These are phyloP conservation scores for Avena eriantha DNA, from an alignment of 176 grass and related monocot species.

Conservation along the genomic window DNA sequence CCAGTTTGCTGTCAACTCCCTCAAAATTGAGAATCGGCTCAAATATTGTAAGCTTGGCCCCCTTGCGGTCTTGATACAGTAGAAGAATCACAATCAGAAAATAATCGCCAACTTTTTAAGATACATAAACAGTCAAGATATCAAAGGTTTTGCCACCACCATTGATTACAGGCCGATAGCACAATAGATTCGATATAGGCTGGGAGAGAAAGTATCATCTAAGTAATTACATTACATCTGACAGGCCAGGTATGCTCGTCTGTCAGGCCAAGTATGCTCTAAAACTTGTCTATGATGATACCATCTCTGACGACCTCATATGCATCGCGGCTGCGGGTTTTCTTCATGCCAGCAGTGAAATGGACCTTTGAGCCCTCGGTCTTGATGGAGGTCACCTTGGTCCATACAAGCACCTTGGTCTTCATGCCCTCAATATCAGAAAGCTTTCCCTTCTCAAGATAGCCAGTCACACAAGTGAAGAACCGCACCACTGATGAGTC, in stretches of 20 bases:
- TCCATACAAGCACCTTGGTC: slow-evolving; percentile 88
- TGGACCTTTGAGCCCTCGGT: slow-evolving; percentile 82
- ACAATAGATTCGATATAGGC: neutral
- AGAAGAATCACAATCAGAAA: slow-evolving; percentile 14
- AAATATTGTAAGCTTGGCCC: neutral
- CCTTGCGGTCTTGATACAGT: neutral
- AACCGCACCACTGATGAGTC: slow-evolving; percentile 91
- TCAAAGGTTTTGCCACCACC: neutral
- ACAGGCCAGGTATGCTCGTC: slow-evolving; percentile 32
- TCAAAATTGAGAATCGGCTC: neutral
- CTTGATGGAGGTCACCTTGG: slow-evolving; percentile 73
- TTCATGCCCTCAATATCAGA: slow-evolving; percentile 87
- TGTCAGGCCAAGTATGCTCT: slow-evolving; percentile 41
- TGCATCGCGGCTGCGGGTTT: slow-evolving; percentile 69
- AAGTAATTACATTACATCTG: slow-evolving; percentile 42
- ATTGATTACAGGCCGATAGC: neutral
- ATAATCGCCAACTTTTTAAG: slow-evolving; percentile 4
- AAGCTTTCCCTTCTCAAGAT: slow-evolving; percentile 89
- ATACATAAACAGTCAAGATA: neutral
- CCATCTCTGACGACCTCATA: slow-evolving; percentile 90
- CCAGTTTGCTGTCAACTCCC: neutral
- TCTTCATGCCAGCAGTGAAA: slow-evolving; percentile 78
- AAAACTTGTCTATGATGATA: slow-evolving; percentile 86
- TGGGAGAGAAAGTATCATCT: neutral
- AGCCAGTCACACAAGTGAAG: slow-evolving; percentile 81